Percentiles rank a stretch among this genome's conserved stretches.
Conservation (phyloP, 805 yeast species). For the Zygosaccharomyces gambellarensis region DNA sequence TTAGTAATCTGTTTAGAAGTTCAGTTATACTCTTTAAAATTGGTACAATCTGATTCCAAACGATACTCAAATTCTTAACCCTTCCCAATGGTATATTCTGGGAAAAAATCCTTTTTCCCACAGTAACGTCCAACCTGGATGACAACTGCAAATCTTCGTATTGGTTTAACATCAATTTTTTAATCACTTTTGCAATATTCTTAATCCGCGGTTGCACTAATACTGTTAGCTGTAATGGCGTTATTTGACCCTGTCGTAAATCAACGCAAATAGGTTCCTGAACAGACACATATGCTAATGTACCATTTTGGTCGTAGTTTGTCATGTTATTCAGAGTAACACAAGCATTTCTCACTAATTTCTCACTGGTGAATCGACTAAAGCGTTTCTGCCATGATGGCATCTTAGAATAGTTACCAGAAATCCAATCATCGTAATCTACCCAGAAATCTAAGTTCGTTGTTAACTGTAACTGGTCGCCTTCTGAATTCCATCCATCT, state of each 20-base stretch:
- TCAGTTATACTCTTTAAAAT: conserved; percentile 6
- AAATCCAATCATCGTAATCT: conserved; percentile 19
- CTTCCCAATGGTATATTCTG: conserved; percentile 16
- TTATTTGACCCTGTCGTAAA: conserved; percentile 17
- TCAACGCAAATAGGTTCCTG: conserved; percentile 25
- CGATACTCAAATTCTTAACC: conserved; percentile 14
- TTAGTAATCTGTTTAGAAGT: conserved; percentile 12
- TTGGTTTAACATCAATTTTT: conserved; percentile 27
- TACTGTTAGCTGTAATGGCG: conserved; percentile 22
- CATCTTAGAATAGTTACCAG: conserved; percentile 5
- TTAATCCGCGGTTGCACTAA: conserved; percentile 27
- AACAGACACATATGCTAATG: conserved; percentile 19
- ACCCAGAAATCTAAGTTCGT: conserved; percentile 13
- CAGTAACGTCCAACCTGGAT: conserved; percentile 21
- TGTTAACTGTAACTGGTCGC: conserved; percentile 21
- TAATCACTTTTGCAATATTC: conserved; percentile 23
- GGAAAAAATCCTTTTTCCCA: conserved; percentile 14
- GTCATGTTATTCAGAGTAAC: conserved; percentile 25
- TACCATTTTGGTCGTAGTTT: conserved; percentile 21
- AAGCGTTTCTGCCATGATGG: conserved; percentile 10
- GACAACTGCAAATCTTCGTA: conserved; percentile 25
- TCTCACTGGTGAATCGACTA: conserved; percentile 17
- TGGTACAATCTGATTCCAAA: conserved; percentile 18
- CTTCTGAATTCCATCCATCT: conserved; percentile 32
- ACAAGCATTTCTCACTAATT: conserved; percentile 21